Base-by-base conservation (phyloP, 371 early-diverging fungal genomes). In the Actinomortierella ambigua region DNA sequence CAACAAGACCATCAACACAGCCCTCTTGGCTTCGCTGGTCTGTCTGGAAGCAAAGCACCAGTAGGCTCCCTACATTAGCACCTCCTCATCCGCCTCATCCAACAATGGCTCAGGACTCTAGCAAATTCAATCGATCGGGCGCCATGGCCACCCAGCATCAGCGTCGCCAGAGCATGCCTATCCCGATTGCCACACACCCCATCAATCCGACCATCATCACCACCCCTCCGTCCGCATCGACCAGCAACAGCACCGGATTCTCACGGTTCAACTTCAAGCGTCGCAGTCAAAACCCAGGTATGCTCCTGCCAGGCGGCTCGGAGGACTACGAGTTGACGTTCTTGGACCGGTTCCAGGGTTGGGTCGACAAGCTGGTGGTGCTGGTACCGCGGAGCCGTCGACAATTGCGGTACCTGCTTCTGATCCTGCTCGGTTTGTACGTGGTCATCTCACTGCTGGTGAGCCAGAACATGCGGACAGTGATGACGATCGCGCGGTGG, bases 401-500 rank as follows among this genome's bases (percentile, higher is more conserved):
- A 42, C 77, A 80, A 53, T 75, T 79, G 52, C 62, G 70, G 2
- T 75, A 61, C 29, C 56, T 82, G 1, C 4, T 80, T 0, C 24
- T 79, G 3, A 9, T 75, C 0, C 28, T 56, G 1, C 46, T 65
- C 5, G 47, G 70, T 2, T n/a, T 81, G 0, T 50, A 78, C 9
- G 57, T 77, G 14, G 47, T 79, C 23, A 20, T 82, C 1, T 64
- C 69, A 23, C 78, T 63, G 27, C 46, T 68, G n/a, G 65, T 81
- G 47, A 63, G 65, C 40, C 77, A 77, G 53, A 59, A 69, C 7
- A 75, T 79, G 17, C 50, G 69, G 2, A 61, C 78, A 6, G 80
- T 69, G 62, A 63, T 62, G 44, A 62, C 79, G 1, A 65, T 85
- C 42, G 42, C 76, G 2, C 69, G 76, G n/a, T 83, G 81, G 69